Base-by-base conservation (phyloP, 805 yeast genomes). In the Saturnispora gosingensis region DNA sequence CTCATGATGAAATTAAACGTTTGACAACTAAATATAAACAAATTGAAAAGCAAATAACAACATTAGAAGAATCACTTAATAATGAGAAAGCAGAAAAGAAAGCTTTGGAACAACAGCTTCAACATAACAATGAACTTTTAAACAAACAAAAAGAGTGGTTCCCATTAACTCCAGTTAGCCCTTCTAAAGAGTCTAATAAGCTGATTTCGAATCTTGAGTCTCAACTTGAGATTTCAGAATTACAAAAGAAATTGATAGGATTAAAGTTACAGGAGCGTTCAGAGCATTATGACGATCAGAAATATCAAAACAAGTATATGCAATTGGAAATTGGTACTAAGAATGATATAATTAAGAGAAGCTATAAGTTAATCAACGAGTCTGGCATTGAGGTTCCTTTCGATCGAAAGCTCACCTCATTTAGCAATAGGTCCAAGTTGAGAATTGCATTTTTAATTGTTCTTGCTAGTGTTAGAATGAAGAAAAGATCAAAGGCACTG, bases 221-320 rank as follows among this genome's bases (percentile, higher is more conserved):
- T 15, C 56, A 52, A 18, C 9, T 62, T 18, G 59, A 55, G 18
- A 57, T 68, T 13, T 60, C 70, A 34, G 70, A 70, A 44, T 67
- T 67, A 46, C 78, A 77, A 59, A 63, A 71, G 54, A 72, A 72
- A 34, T 70, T 74, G 51, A 75, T 72, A 61, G 72, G 67, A 56
- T 72, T 79, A 49, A 76, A 73, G 57, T 64, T 77, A 45, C 71
- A 72, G 45, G 80, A 78, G 52, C 61, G 72, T 49, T 66, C 69
- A 46, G 65, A 67, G 43, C 53, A 58, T 43, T 61, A 63, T 22
- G 59, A 64, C 9, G 75, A 71, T 55, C 62, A 72, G 52, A 66
- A 59, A 53, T 72, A 64, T 54, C 61, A 63, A 55, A 61, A 67
- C 48, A 56, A 62, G 7, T 70, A 67, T 53, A 59, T 68, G 58